A percentile compares a stretch with the other conserved stretches of the same genome.
phyloP scores from a whole-genome alignment of 345 rosid species.

The Arabis alpina region DNA sequence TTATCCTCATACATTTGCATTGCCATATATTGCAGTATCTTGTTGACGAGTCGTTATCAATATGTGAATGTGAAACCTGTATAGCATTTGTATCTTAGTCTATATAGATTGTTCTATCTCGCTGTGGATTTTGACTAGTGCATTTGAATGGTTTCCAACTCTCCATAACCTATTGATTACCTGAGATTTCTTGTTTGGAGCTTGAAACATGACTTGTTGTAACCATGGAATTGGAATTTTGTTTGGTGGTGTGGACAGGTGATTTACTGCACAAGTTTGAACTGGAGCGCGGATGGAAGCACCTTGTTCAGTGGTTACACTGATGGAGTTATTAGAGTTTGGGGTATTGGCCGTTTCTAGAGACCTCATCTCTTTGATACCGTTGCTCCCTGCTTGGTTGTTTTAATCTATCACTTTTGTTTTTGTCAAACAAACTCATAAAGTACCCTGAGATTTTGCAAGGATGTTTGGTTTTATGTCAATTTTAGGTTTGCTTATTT shows the following conservation, averaged over 20 bases:
- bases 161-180: background rate
- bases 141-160: background rate
- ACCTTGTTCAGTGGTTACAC: constrained; percentile 94
- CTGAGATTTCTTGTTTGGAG: background rate
- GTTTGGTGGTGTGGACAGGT: constrained; percentile 51
- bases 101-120: background rate
- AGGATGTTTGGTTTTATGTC: constrained; percentile 35
- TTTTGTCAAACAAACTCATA: constrained; percentile 28
- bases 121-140: too few relatives aligned
- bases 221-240: background rate
- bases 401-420: constrained; percentile 29
- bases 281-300: constrained; percentile 95
- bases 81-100: background rate
- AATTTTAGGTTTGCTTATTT: constrained; percentile 30
- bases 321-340: constrained; percentile 93
- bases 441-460: constrained; percentile 39
- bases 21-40: background rate
- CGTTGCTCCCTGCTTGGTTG: constrained; percentile 1
- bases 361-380: constrained; percentile 2
- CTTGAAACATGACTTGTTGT: background rate
- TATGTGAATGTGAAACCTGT: background rate
- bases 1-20: background rate
- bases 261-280: constrained; percentile 88
- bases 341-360: constrained; percentile 91
- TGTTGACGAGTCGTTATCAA: background rate